Evolutionary conservation across 805 yeast genomes (phyloP).

Genomic region (Teunomyces lycoperdinae): DNA sequence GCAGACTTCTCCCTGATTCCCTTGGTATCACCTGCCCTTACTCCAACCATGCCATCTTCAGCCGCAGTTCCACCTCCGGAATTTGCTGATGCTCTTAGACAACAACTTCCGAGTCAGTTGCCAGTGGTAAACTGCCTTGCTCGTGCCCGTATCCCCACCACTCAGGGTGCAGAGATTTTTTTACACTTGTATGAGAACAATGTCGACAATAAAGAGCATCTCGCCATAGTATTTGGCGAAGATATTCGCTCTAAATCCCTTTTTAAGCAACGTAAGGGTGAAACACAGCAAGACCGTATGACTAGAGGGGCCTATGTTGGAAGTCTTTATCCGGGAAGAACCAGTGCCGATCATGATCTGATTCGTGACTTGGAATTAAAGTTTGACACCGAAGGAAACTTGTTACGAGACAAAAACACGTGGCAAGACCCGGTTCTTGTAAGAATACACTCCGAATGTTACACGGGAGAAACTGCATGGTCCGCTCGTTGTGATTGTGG

Average conservation of each 20-base stretch:
- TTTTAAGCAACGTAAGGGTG: conserved; percentile 59
- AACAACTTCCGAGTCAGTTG: conserved; percentile 49
- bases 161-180: conserved; percentile 90
- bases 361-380: conserved; percentile 19
- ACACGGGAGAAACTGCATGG: conserved; percentile 99
- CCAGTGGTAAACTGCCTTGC: conserved; percentile 87
- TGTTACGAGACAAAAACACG: conserved; percentile 19
- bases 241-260: conserved; percentile 76
- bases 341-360: conserved; percentile 59
- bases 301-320: conserved; percentile 98
- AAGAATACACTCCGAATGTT: conserved; percentile 94
- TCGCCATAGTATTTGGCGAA: conserved; percentile 96
- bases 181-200: conserved; percentile 85
- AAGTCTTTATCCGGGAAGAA: conserved; percentile 81
- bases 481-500: conserved; percentile 99
- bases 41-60: conserved; percentile 4
- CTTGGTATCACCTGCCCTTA: conserved; percentile 13
- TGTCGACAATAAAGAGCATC: conserved; percentile 86
- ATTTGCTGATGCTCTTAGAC: conserved; percentile 21
- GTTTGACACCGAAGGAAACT: conserved; percentile 34
- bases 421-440: conserved; percentile 56
- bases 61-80: conserved; percentile 7
- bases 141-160: conserved; percentile 94
- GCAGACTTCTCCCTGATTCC: conserved; percentile 11
- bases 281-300: conserved; percentile 91